These are phyloP conservation scores for Gnomoniopsis smithogilvyi DNA, from an alignment of 2,329 filamentous ascomycete species.

Conservation along the genomic window DNA sequence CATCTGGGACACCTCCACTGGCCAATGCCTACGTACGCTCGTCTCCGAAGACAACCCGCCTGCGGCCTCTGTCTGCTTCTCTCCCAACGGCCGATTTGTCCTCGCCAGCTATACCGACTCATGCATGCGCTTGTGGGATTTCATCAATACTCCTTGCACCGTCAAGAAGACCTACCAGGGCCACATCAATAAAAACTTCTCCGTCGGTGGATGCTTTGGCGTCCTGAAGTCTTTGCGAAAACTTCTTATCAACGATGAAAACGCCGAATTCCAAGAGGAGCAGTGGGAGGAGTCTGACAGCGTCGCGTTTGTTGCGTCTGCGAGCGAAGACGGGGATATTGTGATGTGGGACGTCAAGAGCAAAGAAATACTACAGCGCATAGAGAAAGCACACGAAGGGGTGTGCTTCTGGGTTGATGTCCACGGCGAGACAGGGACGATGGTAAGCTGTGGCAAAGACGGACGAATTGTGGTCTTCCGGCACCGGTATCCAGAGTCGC, in stretches of 20 bases:
- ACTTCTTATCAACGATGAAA: constrained; percentile 13
- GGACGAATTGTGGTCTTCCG: constrained; percentile 49
- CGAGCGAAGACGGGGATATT: constrained; percentile 83
- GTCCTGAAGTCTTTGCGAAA: constrained; percentile 31
- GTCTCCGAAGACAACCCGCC: constrained; percentile 95
- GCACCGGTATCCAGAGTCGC: constrained; percentile 9
- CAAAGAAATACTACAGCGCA: constrained; percentile 76
- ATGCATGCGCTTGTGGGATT: constrained; percentile 91
- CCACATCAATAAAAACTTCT: constrained; percentile 79
- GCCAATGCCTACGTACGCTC: constrained; percentile 90
- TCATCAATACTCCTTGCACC: constrained; percentile 68
- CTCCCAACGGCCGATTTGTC: constrained; percentile 89
- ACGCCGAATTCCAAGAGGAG: constrained; percentile 18
- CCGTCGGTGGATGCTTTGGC: constrained; percentile 81
- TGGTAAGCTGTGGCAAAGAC: constrained; percentile 58
- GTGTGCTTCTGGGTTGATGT: constrained; percentile 67
- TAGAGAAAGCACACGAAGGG: constrained; percentile 49
- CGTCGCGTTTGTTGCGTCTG: constrained; percentile 67
- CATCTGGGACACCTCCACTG: constrained; percentile 93
- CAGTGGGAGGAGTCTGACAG: constrained; percentile 25
- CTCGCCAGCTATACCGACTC: constrained; percentile 90
- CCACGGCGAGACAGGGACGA: constrained; percentile 41
- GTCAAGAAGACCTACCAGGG: constrained; percentile 98
- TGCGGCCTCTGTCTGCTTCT: constrained; percentile 86
- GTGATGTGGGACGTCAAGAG: constrained; percentile 87